A percentile compares a stretch with the other conserved stretches of the same genome.
These are phyloP conservation scores for Cordyceps tenuipes DNA, from an alignment of 2,329 filamentous ascomycete genomes.

Conservation along the genomic window DNA sequence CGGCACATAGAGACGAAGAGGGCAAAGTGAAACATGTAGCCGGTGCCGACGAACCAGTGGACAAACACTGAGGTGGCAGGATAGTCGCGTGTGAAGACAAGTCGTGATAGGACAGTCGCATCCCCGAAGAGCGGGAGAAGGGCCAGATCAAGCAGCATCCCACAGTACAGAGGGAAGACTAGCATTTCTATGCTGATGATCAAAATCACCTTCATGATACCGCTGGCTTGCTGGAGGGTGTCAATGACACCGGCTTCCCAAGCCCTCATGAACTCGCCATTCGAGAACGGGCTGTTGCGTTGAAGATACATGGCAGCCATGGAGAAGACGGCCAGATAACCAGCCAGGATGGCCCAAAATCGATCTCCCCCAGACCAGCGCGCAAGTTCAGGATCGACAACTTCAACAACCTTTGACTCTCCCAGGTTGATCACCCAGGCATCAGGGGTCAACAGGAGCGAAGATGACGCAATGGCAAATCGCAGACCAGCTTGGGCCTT, in stretches of 20 bases:
- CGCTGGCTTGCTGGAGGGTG: conserved; percentile 81
- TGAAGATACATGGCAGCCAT: conserved; percentile 73
- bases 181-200: conserved; percentile 99
- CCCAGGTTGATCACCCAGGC: conserved; percentile 53
- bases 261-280: conserved; percentile 44
- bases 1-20: conserved; percentile 98
- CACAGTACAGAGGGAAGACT: conserved; percentile 91
- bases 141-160: conserved; percentile 79
- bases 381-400: conserved; percentile 50
- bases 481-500: neutral
- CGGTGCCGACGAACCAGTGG: conserved; percentile 97
- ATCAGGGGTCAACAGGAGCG: conserved; percentile 36
- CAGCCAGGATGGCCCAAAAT: conserved; percentile 65
- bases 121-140: conserved; percentile 82
- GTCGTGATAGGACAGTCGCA: conserved; percentile 66
- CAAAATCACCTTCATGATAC: conserved; percentile 93
- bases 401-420: conserved; percentile 28
- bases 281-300: conserved; percentile 60
- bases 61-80: conserved; percentile 91
- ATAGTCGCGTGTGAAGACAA: conserved; percentile 68
- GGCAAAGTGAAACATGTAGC: conserved; percentile 99
- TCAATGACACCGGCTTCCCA: conserved; percentile 76
- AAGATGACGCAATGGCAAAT: conserved; percentile 11
- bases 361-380: conserved; percentile 60
- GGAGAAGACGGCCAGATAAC: conserved; percentile 70